Conservation (phyloP, 2,329 filamentous ascomycete species). For the Periconia sp. region DNA sequence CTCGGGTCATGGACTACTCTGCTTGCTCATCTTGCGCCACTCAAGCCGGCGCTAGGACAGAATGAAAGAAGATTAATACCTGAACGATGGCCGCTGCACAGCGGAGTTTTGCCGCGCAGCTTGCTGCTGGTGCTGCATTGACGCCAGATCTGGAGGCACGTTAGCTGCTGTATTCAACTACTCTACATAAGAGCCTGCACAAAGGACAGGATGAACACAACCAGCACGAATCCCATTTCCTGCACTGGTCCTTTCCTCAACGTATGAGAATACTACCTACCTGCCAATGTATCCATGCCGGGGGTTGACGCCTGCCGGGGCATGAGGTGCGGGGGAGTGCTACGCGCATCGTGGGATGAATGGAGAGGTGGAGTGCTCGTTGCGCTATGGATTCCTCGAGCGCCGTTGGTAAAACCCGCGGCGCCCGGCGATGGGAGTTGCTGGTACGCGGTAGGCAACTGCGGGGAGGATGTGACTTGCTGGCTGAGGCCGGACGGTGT, state of each 20-base stretch:
- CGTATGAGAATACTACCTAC: conserved; percentile 36
- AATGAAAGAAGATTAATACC: conserved; percentile 30
- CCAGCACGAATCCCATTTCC: background rate
- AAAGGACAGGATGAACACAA: too few species aligned
- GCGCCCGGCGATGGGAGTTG: conserved; percentile 37
- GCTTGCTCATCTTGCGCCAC: background rate
- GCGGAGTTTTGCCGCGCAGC: conserved; percentile 44
- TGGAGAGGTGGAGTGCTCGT: conserved; percentile 35
- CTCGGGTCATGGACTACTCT: background rate
- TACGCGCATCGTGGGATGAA: conserved; percentile 40
- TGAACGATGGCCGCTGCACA: conserved; percentile 43
- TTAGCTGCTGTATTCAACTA: conserved; percentile 1
- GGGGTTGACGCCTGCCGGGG: conserved; percentile 52
- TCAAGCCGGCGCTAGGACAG: background rate
- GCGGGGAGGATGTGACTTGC: conserved; percentile 43
- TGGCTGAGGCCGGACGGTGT: conserved; percentile 54
- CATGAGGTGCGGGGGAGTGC: conserved; percentile 40
- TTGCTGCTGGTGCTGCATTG: conserved; percentile 55
- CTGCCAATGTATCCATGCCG: conserved; percentile 56
- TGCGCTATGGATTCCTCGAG: conserved; percentile 36
- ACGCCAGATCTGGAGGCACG: conserved; percentile 49
- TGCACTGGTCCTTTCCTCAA: background rate
- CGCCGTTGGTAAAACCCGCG: conserved; percentile 36
- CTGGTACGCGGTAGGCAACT: conserved; percentile 44
- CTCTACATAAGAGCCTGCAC: background rate